Percentiles rank a stretch among this genome's conserved stretches.
These are phyloP conservation scores for Meripilus lineatus DNA, from an alignment of 1,284 basidiomycete genomes.

Conservation along the genomic window DNA sequence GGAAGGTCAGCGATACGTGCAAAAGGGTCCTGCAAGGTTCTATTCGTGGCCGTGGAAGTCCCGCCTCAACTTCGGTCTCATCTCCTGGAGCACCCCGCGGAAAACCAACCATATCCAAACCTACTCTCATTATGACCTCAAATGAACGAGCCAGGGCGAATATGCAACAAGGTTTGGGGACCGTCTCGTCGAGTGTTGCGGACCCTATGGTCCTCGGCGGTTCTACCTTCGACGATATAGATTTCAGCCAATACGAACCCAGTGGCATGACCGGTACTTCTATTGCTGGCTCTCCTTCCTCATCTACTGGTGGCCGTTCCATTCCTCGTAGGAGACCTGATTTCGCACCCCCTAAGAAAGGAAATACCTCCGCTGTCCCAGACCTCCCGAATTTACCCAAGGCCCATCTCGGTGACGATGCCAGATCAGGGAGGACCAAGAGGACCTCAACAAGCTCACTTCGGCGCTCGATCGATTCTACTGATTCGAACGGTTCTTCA, in stretches of 20 bases:
- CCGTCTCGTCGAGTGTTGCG: too few relatives aligned
- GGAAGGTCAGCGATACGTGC: conserved; percentile 59
- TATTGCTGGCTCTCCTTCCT: conserved; percentile 48
- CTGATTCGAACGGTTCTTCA: conserved; percentile 29
- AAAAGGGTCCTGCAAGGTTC: conserved; percentile 1
- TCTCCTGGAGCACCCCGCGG: conserved; percentile 7
- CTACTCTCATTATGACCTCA: conserved; percentile 27
- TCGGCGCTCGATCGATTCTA: conserved; percentile 16
- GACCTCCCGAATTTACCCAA: too few relatives aligned
- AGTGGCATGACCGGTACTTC: conserved; percentile 30
- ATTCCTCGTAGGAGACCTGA: conserved; percentile 63
- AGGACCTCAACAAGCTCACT: neutral
- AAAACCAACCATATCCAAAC: conserved; percentile 25
- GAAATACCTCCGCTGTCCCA: too few relatives aligned
- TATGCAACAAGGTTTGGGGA: too few relatives aligned
- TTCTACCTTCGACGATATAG: conserved; percentile 40
- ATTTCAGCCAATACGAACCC: conserved; percentile 31
- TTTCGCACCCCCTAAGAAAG: conserved; percentile 46
- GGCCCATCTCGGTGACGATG: too few relatives aligned
- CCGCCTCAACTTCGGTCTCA: neutral
- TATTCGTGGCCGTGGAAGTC: neutral
- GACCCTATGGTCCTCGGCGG: too few relatives aligned
- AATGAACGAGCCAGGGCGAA: too few relatives aligned
- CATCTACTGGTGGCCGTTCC: conserved; percentile 56
- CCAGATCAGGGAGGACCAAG: too few relatives aligned